Evolutionary conservation across 257 asterid genomes (phyloP).

Genomic region (Nicotiana tomentosiformis): DNA sequence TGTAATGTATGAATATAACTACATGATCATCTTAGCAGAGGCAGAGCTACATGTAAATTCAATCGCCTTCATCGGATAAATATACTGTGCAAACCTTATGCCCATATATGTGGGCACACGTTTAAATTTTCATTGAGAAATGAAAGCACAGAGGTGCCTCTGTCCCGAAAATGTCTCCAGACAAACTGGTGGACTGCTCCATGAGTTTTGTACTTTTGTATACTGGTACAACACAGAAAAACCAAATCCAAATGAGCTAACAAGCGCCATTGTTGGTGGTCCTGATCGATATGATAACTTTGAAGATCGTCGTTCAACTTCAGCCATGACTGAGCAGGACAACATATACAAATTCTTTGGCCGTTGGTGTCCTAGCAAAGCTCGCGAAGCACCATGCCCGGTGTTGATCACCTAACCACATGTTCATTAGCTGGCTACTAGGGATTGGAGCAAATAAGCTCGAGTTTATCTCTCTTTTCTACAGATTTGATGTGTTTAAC

Average conservation of each 20-base stretch:
- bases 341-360: constrained; percentile 63
- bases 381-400: constrained; percentile 44
- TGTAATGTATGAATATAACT: too few species aligned
- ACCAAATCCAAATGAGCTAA: constrained; percentile 58
- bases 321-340: constrained; percentile 59
- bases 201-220: constrained; percentile 49
- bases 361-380: constrained; percentile 70
- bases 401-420: constrained; percentile 15
- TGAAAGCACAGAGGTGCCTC: constrained; percentile 53
- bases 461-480: too few species aligned
- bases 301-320: constrained; percentile 36
- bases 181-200: constrained; percentile 28
- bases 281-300: constrained; percentile 57
- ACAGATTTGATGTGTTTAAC: too few species aligned
- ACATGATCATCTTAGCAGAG: too few species aligned
- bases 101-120: too few species aligned
- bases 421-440: not conserved
- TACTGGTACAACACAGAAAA: constrained; percentile 36
- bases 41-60: too few species aligned
- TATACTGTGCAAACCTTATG: too few species aligned
- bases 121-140: too few species aligned
- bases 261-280: constrained; percentile 78
- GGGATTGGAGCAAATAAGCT: too few species aligned
- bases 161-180: constrained; percentile 34
- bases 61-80: too few species aligned